These are phyloP conservation scores for Trichoderma erinaceum DNA, from an alignment of 495 filamentous ascomycete genomes.

Conservation along the genomic window DNA sequence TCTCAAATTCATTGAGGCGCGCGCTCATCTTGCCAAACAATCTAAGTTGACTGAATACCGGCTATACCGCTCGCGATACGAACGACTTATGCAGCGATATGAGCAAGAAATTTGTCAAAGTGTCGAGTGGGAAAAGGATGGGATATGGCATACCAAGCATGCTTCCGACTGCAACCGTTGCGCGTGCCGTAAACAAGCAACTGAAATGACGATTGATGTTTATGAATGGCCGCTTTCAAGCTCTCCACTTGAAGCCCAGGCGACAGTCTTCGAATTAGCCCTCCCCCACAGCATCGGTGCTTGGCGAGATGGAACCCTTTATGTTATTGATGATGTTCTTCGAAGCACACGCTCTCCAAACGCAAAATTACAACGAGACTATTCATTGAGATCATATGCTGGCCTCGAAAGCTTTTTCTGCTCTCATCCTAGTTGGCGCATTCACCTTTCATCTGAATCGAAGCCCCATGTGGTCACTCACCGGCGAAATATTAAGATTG, in stretches of 20 bases:
- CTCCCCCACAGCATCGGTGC: not conserved
- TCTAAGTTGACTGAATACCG: no score
- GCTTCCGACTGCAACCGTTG: not conserved
- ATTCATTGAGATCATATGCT: not conserved
- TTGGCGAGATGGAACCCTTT: not conserved
- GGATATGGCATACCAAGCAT: not conserved
- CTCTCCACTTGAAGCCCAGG: conserved; percentile 20
- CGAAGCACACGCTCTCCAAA: not conserved
- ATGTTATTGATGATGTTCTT: conserved; percentile 1
- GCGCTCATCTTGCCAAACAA: no score
- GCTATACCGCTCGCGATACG: not conserved
- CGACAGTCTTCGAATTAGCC: conserved; percentile 2
- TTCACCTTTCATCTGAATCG: not conserved
- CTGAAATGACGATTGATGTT: not conserved
- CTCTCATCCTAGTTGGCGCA: not conserved
- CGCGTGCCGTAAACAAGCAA: not conserved
- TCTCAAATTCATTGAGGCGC: no score
- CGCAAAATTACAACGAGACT: not conserved
- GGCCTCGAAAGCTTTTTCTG: not conserved
- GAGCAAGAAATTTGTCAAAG: not conserved
- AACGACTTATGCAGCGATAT: not conserved
- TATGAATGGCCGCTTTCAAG: not conserved
- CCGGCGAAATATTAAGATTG: not conserved
- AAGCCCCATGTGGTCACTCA: not conserved
- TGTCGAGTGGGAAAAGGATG: not conserved